These are phyloP conservation scores for Daldinia sp. DNA, from an alignment of 2,329 filamentous ascomycete species.

Conservation along the genomic window DNA sequence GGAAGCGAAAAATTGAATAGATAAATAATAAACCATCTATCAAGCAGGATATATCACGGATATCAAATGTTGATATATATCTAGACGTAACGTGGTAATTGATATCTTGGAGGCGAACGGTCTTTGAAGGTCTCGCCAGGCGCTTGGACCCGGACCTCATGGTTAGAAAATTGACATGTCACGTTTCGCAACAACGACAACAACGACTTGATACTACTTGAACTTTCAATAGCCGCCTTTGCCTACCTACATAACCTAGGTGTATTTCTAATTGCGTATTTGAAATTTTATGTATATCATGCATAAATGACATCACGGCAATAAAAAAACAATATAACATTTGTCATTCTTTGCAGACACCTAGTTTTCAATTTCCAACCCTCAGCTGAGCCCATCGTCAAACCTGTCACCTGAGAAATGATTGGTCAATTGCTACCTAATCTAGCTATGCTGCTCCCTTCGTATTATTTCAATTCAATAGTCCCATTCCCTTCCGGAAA, in stretches of 20 bases:
- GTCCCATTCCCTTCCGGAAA: not conserved
- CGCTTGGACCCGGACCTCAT: not conserved
- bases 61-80: not conserved
- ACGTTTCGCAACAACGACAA: not conserved
- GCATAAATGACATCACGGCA: not conserved
- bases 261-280: no score
- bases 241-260: no score
- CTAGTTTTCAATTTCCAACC: not conserved
- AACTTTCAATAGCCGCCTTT: not conserved
- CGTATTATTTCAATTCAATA: not conserved
- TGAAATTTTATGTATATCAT: not conserved
- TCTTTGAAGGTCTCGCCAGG: not conserved
- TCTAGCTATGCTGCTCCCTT: not conserved
- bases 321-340: not conserved
- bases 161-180: conserved; percentile 3
- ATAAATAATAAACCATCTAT: no score
- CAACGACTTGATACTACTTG: not conserved
- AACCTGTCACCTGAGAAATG: not conserved
- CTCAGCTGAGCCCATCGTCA: not conserved
- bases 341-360: not conserved
- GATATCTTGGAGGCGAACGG: not conserved
- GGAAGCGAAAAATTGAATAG: not conserved
- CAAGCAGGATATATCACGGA: not conserved
- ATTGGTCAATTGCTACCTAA: not conserved
- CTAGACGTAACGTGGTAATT: conserved; percentile 1